Evolutionary conservation across 768 basidiomycete species (phyloP).

Genomic region (Nidularia pulvinata): DNA sequence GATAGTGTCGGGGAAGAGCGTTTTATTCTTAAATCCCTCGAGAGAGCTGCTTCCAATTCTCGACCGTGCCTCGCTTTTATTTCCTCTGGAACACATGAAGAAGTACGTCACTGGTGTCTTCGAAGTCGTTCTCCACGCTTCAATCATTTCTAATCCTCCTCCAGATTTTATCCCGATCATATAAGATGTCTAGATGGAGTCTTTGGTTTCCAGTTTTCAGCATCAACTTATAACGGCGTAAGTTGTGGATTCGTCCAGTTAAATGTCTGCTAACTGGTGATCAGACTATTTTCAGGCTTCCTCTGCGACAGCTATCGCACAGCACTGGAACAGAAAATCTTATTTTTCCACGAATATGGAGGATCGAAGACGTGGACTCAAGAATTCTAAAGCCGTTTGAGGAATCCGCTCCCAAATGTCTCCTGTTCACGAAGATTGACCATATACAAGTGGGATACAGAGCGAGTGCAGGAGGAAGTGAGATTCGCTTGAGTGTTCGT

Average conservation of each 20-base stretch:
- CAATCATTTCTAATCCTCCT: too few species aligned
- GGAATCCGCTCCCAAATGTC: constrained; percentile 26
- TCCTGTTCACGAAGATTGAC: constrained; percentile 31
- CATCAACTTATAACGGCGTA: constrained; percentile 36
- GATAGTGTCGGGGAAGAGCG: constrained; percentile 24
- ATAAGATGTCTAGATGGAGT: constrained; percentile 33
- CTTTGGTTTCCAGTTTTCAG: constrained; percentile 31
- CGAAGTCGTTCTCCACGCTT: not conserved
- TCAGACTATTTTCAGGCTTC: constrained; percentile 48
- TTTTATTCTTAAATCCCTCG: constrained; percentile 45
- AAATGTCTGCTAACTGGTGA: not conserved
- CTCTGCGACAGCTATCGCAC: constrained; percentile 27
- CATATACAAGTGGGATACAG: too few species aligned
- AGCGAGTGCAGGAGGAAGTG: too few species aligned
- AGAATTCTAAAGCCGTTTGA: constrained; percentile 28
- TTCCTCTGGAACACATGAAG: constrained; percentile 30
- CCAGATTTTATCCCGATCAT: constrained; percentile 41
- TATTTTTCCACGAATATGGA: constrained; percentile 18
- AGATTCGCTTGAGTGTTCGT: too few species aligned
- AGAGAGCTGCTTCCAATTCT: constrained; percentile 33
- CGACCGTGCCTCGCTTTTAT: constrained; percentile 22
- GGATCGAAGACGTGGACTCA: constrained; percentile 11
- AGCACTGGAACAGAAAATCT: constrained; percentile 12
- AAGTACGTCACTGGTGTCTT: constrained; percentile 14
- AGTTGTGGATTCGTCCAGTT: constrained; percentile 8